Evolutionary conservation across 805 yeast genomes (phyloP).

Genomic region (Pichia cabralensis): DNA sequence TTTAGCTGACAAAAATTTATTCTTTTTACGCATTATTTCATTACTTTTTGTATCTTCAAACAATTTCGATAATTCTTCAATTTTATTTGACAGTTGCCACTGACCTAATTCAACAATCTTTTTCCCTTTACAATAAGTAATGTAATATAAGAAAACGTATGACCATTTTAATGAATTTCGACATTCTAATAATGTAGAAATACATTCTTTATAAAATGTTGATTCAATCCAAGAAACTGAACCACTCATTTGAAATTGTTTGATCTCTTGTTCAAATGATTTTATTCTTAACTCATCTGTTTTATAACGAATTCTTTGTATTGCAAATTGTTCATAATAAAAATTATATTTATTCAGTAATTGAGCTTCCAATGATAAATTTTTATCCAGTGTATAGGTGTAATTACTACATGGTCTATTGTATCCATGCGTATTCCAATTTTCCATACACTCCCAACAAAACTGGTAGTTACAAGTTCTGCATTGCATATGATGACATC

Average conservation of each 20-base stretch:
- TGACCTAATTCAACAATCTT: slow-evolving; percentile 45
- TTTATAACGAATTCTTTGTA: slow-evolving; percentile 67
- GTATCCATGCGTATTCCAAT: slow-evolving; percentile 64
- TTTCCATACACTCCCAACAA: slow-evolving; percentile 86
- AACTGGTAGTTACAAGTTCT: slow-evolving; percentile 66
- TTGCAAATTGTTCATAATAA: slow-evolving; percentile 62
- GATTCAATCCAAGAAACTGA: slow-evolving; percentile 81
- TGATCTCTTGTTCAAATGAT: slow-evolving; percentile 55
- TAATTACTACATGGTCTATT: slow-evolving; percentile 49
- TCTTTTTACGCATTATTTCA: slow-evolving; percentile 19
- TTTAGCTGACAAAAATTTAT: slow-evolving; percentile 16
- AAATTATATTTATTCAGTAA: slow-evolving; percentile 56
- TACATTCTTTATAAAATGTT: slow-evolving; percentile 70
- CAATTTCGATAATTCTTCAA: slow-evolving; percentile 26
- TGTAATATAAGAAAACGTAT: slow-evolving; percentile 67
- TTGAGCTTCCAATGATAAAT: slow-evolving; percentile 27
- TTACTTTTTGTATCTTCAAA: slow-evolving; percentile 24
- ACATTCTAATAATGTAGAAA: slow-evolving; percentile 52
- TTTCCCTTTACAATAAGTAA: slow-evolving; percentile 39
- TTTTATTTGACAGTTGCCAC: slow-evolving; percentile 16
- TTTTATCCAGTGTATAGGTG: slow-evolving; percentile 38
- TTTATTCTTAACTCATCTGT: slow-evolving; percentile 57
- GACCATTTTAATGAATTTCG: slow-evolving; percentile 85
- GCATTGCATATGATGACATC: slow-evolving; percentile 95
- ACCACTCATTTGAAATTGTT: slow-evolving; percentile 49